Conservation (phyloP, 2,329 filamentous ascomycete species). For the Cadophora sp. region DNA sequence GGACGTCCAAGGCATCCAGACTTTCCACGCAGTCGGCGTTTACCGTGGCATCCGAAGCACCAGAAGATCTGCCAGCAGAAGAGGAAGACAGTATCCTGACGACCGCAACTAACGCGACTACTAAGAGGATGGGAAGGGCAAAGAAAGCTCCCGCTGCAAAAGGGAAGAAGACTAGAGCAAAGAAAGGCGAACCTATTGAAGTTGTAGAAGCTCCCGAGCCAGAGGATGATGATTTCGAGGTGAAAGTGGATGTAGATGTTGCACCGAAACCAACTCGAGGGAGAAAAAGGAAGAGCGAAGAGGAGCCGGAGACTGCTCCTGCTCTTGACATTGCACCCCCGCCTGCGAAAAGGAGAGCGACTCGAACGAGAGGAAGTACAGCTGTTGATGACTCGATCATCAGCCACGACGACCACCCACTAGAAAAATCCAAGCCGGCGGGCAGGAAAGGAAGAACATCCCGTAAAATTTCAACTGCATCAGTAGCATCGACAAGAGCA, state of each 20-base stretch:
- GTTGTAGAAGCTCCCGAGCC: constrained; percentile 47
- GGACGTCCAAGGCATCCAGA: constrained; percentile 74
- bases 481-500: constrained; percentile 53
- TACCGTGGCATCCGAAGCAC: constrained; percentile 56
- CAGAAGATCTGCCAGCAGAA: constrained; percentile 53
- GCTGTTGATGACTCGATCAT: constrained; percentile 39
- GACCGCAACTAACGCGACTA: constrained; percentile 63
- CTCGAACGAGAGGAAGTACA: constrained; percentile 51
- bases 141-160: constrained; percentile 62
- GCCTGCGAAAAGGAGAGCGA: constrained; percentile 50
- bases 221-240: constrained; percentile 43
- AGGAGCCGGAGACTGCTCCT: constrained; percentile 21
- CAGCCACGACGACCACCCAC: constrained; percentile 52
- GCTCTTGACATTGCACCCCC: constrained; percentile 28
- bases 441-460: constrained; percentile 55
- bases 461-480: constrained; percentile 56
- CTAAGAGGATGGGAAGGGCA: constrained; percentile 57
- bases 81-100: constrained; percentile 66
- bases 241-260: constrained; percentile 34
- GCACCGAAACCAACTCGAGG: constrained; percentile 37
- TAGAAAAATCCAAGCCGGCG: constrained; percentile 47
- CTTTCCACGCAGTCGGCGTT: constrained; percentile 64
- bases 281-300: constrained; percentile 41
- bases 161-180: constrained; percentile 53
- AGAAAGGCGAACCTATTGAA: constrained; percentile 62